These are phyloP conservation scores for Cylindrodendrum hubeiense DNA, from an alignment of 2,329 filamentous ascomycete species.

Conservation along the genomic window DNA sequence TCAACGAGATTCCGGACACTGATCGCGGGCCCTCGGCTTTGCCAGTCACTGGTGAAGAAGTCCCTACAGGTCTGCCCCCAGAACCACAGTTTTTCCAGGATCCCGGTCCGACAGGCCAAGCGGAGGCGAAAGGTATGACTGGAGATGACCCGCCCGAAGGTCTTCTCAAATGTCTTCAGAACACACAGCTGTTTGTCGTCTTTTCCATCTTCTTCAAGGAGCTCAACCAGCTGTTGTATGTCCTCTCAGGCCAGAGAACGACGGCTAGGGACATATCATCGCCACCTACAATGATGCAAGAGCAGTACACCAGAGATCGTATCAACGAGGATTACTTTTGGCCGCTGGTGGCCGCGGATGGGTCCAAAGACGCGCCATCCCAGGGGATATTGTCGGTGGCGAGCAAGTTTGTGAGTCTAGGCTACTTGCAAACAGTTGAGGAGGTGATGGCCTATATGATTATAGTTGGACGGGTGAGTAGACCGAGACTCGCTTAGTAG, in stretches of 20 bases:
- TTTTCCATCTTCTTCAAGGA: background rate
- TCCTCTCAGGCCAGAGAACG: slow-evolving; percentile 3
- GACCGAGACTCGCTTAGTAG: accelerated
- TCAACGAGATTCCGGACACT: background rate
- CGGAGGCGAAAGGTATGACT: no score
- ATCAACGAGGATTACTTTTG: background rate
- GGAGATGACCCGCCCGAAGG: background rate
- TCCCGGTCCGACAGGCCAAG: accelerated
- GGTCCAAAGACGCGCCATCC: background rate
- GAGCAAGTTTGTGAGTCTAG: slow-evolving; percentile 26
- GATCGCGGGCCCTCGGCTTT: accelerated
- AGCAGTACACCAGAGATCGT: background rate
- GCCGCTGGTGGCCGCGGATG: accelerated
- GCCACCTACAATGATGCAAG: background rate
- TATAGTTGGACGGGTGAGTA: slow-evolving; percentile 15
- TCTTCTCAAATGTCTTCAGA: accelerated
- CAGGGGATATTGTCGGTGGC: slow-evolving; percentile 19
- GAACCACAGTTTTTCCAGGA: accelerated
- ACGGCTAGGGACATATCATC: background rate
- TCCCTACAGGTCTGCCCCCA: background rate
- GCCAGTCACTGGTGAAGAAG: background rate
- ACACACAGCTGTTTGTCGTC: background rate
- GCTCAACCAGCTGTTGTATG: background rate
- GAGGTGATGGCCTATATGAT: slow-evolving; percentile 28
- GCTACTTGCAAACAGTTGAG: slow-evolving; percentile 19